phyloP scores from a whole-genome alignment of 768 basidiomycete genomes.

The Naganishia randhawae region DNA sequence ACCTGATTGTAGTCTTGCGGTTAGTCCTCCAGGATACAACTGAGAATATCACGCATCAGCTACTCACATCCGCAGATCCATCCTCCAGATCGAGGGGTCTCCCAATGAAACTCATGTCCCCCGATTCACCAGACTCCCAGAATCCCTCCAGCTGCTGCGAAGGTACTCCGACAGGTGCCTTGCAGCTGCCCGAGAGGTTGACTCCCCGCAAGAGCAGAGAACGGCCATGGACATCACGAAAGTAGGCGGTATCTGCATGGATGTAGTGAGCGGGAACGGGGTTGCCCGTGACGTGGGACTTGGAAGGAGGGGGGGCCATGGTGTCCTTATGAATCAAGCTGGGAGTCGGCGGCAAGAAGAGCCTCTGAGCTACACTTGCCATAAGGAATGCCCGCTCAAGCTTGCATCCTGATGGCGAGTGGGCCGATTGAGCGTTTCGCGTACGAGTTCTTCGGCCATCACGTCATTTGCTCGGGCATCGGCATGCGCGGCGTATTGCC shows the following conservation, averaged over 20 bases:
- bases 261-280: constrained; percentile 46
- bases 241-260: constrained; percentile 45
- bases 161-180: constrained; percentile 69
- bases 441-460: too few species aligned
- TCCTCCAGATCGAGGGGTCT: constrained; percentile 80
- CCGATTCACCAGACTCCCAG: constrained; percentile 74
- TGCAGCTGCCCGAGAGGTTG: constrained; percentile 84
- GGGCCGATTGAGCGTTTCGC: too few species aligned
- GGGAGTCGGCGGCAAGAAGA: too few species aligned
- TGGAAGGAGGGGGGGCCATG: constrained; percentile 33
- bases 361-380: too few species aligned
- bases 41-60: background rate
- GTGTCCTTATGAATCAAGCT: too few species aligned
- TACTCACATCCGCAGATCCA: constrained; percentile 47
- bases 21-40: background rate
- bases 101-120: constrained; percentile 61
- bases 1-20: constrained; percentile 59
- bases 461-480: too few species aligned
- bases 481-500: too few species aligned
- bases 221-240: constrained; percentile 41
- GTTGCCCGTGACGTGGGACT: constrained; percentile 47
- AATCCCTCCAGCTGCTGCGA: constrained; percentile 69
- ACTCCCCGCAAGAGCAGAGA: constrained; percentile 85
- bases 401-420: too few species aligned
- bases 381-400: too few species aligned